Evolutionary conservation across 1,284 basidiomycete genomes (phyloP).

Genomic region (Gymnopus androsaceus): DNA sequence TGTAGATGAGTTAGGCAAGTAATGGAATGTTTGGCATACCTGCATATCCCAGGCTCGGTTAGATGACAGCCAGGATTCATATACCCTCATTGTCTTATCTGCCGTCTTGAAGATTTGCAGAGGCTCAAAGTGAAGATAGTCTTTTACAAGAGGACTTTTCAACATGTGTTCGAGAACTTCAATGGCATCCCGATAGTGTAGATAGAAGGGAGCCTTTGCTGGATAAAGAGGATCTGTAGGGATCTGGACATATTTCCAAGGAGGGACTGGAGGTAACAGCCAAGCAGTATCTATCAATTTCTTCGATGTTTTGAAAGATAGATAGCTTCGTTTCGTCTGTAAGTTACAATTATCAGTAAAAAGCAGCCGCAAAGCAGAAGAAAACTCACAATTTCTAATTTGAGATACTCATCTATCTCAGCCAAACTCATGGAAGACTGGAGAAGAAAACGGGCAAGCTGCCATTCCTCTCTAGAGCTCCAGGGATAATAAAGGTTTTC

Average conservation of each 20-base stretch:
- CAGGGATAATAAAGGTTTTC: constrained; percentile 33
- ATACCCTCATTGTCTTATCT: constrained; percentile 23
- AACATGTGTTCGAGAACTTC: constrained; percentile 27
- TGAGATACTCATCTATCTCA: constrained; percentile 27
- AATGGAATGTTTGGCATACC: constrained; percentile 17
- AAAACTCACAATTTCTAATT: constrained; percentile 23
- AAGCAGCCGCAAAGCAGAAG: too few species aligned
- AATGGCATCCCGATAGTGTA: constrained; percentile 30
- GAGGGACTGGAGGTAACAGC: constrained; percentile 26
- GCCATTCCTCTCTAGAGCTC: constrained; percentile 29
- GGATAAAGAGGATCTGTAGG: constrained; percentile 9
- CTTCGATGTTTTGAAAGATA: constrained; percentile 31
- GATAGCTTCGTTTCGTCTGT: constrained; percentile 2
- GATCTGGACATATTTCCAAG: constrained; percentile 24
- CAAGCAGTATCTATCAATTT: constrained; percentile 27
- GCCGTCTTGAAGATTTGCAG: constrained; percentile 21
- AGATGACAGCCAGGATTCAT: constrained; percentile 31
- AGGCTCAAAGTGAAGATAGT: constrained; percentile 25
- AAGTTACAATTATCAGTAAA: not conserved
- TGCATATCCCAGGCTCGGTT: constrained; percentile 33
- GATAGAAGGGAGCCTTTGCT: constrained; percentile 23
- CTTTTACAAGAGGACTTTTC: constrained; percentile 22
- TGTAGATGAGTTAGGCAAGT: not conserved
- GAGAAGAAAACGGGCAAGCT: constrained; percentile 28
- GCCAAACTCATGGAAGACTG: constrained; percentile 27